phyloP scores from a whole-genome alignment of 768 basidiomycete species.

The Filobasidium floriforme region DNA sequence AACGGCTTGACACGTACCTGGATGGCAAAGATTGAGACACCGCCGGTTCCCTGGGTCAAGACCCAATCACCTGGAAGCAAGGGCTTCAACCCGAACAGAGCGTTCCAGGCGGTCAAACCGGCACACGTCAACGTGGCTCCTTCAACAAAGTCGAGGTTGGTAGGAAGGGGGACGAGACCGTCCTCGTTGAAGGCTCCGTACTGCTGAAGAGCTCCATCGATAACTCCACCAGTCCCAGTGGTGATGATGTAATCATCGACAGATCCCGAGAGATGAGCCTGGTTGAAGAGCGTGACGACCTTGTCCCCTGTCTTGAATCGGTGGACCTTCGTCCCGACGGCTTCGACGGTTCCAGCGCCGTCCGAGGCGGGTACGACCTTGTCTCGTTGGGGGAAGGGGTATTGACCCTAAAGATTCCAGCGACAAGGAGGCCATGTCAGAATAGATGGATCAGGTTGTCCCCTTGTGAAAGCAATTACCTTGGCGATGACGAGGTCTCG shows the following conservation, averaged over 20 bases:
- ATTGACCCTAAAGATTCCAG: constrained; percentile 11
- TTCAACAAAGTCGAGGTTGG: neutral
- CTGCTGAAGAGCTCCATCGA: constrained; percentile 1
- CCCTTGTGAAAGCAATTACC: neutral
- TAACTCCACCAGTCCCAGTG: constrained; percentile 7
- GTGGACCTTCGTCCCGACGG: constrained; percentile 19
- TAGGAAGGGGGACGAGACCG: constrained; percentile 4
- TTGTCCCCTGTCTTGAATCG: constrained; percentile 25
- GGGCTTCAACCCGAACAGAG: constrained; percentile 4
- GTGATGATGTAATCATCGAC: constrained; percentile 10
- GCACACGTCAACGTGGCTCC: constrained; percentile 9
- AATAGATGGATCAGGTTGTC: neutral
- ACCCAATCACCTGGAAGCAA: constrained; percentile 2
- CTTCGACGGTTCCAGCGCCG: constrained; percentile 21
- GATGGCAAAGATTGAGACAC: constrained; percentile 9
- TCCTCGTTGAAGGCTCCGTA: constrained; percentile 1
- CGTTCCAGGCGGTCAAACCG: constrained; percentile 14
- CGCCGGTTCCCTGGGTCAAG: constrained; percentile 13
- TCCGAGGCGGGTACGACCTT: constrained; percentile 25
- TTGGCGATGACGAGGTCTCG: constrained; percentile 9
- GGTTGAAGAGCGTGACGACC: constrained; percentile 23
- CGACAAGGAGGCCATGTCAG: neutral
- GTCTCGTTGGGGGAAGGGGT: constrained; percentile 24
- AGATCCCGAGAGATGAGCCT: neutral
- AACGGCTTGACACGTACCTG: neutral